Evolutionary conservation across 371 early-diverging fungal species (phyloP).

Genomic region (Syncephalis fuscata): DNA sequence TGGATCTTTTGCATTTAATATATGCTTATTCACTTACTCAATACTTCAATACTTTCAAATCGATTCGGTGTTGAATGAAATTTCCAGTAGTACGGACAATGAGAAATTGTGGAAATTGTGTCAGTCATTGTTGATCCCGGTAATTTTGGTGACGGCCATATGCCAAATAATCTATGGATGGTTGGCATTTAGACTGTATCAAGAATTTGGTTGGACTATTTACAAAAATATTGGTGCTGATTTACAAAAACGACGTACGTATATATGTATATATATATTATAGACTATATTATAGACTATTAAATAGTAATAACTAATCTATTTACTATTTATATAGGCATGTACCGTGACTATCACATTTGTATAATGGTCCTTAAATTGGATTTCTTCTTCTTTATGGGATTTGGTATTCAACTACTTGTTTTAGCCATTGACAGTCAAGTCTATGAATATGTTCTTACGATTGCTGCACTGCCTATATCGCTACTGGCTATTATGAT

Average conservation of each 20-base stretch:
- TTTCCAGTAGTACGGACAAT: too few species aligned
- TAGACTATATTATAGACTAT: too few species aligned
- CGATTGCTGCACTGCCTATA: constrained; percentile 55
- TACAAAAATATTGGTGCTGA: constrained; percentile 91
- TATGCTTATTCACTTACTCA: constrained; percentile 58
- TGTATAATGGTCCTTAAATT: constrained; percentile 76
- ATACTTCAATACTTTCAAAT: constrained; percentile 34
- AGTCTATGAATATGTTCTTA: constrained; percentile 49
- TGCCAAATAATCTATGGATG: constrained; percentile 9
- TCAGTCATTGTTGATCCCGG: constrained; percentile 7
- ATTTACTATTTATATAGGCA: constrained; percentile 20
- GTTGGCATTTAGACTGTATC: constrained; percentile 34
- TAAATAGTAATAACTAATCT: background rate
- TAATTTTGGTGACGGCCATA: constrained; percentile 11
- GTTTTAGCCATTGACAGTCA: constrained; percentile 45
- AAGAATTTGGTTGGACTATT: constrained; percentile 87
- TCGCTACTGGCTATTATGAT: constrained; percentile 45
- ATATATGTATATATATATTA: too few species aligned
- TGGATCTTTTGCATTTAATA: constrained; percentile 61
- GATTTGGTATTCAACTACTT: constrained; percentile 76
- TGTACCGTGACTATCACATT: constrained; percentile 76
- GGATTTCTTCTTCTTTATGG: constrained; percentile 74
- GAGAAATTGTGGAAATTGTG: background rate
- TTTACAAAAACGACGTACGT: constrained; percentile 59
- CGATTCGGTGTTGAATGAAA: too few species aligned